Evolutionary conservation across 1,139 yeast species (phyloP).

Genomic region (Suhomyces taliae): DNA sequence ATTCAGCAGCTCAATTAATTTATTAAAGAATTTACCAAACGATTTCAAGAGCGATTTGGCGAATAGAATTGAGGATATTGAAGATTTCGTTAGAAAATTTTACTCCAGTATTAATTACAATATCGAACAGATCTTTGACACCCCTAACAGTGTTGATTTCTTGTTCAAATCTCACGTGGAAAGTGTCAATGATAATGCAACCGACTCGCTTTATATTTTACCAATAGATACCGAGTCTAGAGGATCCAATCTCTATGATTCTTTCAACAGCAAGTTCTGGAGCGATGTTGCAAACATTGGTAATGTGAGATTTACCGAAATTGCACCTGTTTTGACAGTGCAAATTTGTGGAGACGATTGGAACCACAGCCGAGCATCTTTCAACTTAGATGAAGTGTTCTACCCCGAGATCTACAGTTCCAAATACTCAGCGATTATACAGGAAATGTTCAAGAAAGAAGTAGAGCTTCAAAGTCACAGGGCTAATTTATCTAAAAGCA

Average conservation of each 20-base stretch:
- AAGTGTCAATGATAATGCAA: slow-evolving; percentile 25
- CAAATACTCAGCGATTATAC: slow-evolving; percentile 19
- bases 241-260: slow-evolving; percentile 27
- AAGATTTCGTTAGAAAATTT: slow-evolving; percentile 32
- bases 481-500: slow-evolving; percentile 19
- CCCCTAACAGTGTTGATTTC: slow-evolving; percentile 10
- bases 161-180: slow-evolving; percentile 28
- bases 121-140: slow-evolving; percentile 14
- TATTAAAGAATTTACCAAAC: slow-evolving; percentile 23
- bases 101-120: slow-evolving; percentile 19
- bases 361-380: slow-evolving; percentile 12
- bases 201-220: slow-evolving; percentile 29
- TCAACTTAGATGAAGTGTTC: slow-evolving; percentile 25
- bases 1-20: slow-evolving; percentile 22
- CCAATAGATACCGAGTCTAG: slow-evolving; percentile 39
- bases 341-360: slow-evolving; percentile 30
- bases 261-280: slow-evolving; percentile 43
- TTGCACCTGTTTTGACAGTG: slow-evolving; percentile 37
- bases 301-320: slow-evolving; percentile 24
- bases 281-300: slow-evolving; percentile 31
- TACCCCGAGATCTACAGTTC: slow-evolving; percentile 35
- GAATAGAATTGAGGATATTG: slow-evolving; percentile 28
- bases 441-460: slow-evolving; percentile 21
- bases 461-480: slow-evolving; percentile 18
- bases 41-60: slow-evolving; percentile 23